phyloP scores from a whole-genome alignment of 208 protist species.

The Trypanosoma mega region DNA sequence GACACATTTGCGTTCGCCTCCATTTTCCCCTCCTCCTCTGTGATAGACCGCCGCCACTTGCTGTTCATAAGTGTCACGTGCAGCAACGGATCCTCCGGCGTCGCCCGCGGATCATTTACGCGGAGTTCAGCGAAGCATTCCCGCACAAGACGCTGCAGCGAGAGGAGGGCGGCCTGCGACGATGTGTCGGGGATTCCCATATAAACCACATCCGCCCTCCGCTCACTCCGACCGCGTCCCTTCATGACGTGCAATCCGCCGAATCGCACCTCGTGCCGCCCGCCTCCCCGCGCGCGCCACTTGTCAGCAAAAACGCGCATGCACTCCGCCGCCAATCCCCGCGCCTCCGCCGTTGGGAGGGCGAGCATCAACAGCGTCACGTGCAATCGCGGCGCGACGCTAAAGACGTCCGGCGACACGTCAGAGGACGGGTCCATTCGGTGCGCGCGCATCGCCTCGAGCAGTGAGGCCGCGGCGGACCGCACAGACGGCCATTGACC shows the following conservation, averaged over 20 bases:
- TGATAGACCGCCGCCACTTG: conserved; percentile 48
- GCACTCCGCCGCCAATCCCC: conserved; percentile 42
- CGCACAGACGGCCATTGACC: conserved; percentile 43
- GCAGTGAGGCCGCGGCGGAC: conserved; percentile 22
- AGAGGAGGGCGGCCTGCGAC: conserved; percentile 26
- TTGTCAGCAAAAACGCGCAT: conserved; percentile 29
- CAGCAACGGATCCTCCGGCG: conserved; percentile 37
- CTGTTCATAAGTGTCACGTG: conserved; percentile 85
- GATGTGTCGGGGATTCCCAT: conserved; percentile 54
- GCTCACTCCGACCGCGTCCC: conserved; percentile 26
- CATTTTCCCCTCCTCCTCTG: background rate
- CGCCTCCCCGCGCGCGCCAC: conserved; percentile 10
- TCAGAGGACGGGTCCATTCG: conserved; percentile 1
- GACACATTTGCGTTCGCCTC: no score
- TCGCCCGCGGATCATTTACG: conserved; percentile 31
- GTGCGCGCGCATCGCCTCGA: conserved; percentile 32
- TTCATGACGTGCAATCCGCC: conserved; percentile 61
- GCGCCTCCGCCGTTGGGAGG: conserved; percentile 43
- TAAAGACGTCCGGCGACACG: conserved; percentile 50
- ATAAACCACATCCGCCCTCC: conserved; percentile 64
- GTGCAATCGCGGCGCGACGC: conserved; percentile 48
- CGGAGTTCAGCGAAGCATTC: conserved; percentile 59
- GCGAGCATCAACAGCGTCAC: conserved; percentile 74
- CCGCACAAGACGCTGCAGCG: conserved; percentile 48
- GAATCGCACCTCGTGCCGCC: conserved; percentile 24